Evolutionary conservation across 352 stramenopile species (phyloP), one percentile per base, ranked within the genome.

Genomic region (Globisporangium emineosum): DNA sequence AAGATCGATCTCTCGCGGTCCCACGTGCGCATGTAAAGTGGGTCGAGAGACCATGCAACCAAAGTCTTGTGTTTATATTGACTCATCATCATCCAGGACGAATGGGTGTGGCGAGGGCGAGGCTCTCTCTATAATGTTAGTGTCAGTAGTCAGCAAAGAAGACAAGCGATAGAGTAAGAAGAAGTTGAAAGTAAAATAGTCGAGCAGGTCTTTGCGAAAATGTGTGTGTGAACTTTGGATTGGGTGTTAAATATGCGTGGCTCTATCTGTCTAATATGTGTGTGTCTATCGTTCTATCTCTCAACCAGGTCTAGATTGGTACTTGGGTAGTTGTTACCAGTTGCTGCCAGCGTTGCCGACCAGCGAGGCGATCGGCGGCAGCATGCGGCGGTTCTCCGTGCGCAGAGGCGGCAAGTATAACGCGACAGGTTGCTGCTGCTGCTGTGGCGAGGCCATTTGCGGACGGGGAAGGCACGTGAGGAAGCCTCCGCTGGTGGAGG

Each of bases 331-430:
- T 10, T n/a, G 19, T 1, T 58, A 3, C 32, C 51, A 69, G 23
- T 51, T 29, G 27, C 29, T 63, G 29, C 19, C 51, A 40, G 51
- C 57, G 29, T 57, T 64, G 17, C 47, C 55, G 23, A 83, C 72
- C 0, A 87, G 64, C n/a, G 78, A 87, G 57, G 78, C 81, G 69
- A 87, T 81, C 12, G 78, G 75, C 43, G 78, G 78, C n/a, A 87
- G 59, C 54, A 85, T 6, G 59, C 66, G 58, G 43, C 71, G 67
- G 12, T 64, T 27, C 55, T 83, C 77, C 40, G 35, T 60, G 33
- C 69, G 76, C 33, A 87, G 51, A 8, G 76, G 74, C 43, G 78
- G 78, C 55, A 87, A 33, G 21, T 66, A 64, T 23, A 64, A 37
- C 19, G 30, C 7, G n/a, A n/a, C n/a, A n/a, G n/a, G n/a, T 15